Conservation (phyloP, 441 rosid species). For the Erysimum pusillum region DNA sequence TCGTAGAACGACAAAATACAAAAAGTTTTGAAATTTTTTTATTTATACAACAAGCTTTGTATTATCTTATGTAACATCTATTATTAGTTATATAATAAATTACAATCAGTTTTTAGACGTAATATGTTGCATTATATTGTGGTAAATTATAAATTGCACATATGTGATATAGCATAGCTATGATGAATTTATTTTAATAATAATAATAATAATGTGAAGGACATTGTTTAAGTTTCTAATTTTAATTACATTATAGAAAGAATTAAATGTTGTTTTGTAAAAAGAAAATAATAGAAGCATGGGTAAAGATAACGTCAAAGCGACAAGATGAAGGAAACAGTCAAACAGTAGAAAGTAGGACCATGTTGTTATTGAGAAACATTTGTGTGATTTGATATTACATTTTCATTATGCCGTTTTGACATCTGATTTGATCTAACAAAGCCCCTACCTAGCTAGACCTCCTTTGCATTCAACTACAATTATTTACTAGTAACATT, state of each 20-base stretch:
- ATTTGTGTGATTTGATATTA: slow-evolving; percentile 50
- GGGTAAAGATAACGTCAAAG: slow-evolving; percentile 44
- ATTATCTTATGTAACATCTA: background rate
- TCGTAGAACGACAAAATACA: background rate
- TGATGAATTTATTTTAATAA: background rate
- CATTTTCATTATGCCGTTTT: slow-evolving; percentile 46
- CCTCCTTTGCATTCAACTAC: slow-evolving; percentile 29
- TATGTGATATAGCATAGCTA: background rate
- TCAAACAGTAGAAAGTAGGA: slow-evolving; percentile 46
- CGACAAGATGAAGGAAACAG: slow-evolving; percentile 50
- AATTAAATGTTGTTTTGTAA: slow-evolving; percentile 9
- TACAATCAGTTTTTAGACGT: background rate
- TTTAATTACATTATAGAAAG: background rate
- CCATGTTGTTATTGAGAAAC: slow-evolving; percentile 49
- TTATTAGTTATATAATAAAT: background rate
- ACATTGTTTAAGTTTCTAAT: slow-evolving; percentile 6
- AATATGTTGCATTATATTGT: slow-evolving; percentile 2
- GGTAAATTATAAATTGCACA: background rate
- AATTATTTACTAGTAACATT: background rate
- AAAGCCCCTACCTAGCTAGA: slow-evolving; percentile 45
- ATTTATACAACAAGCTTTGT: background rate
- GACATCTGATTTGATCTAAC: slow-evolving; percentile 50
- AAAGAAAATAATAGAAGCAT: slow-evolving; percentile 36
- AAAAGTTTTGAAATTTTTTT: background rate
- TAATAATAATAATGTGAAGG: background rate